A percentile compares a stretch with the other conserved stretches of the same genome.
Conservation (phyloP, 2,329 filamentous ascomycete species). For the Paracamarosporium sp. region DNA sequence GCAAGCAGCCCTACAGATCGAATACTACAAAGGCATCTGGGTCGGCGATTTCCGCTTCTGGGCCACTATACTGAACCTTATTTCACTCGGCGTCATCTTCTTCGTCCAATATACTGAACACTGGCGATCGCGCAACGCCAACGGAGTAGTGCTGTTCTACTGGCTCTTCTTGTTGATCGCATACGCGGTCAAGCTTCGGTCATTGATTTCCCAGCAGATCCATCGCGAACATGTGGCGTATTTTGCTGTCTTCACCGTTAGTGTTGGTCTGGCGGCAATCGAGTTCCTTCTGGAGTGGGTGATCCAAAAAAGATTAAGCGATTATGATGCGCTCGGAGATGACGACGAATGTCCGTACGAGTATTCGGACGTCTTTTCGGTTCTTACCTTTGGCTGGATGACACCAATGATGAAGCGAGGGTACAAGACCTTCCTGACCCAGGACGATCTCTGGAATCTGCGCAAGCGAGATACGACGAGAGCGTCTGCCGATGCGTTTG, state of each 20-base stretch:
- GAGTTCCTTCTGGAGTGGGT: constrained; percentile 87
- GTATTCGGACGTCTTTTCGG: constrained; percentile 92
- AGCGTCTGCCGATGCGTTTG: constrained; percentile 72
- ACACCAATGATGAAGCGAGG: constrained; percentile 96
- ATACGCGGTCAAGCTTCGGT: constrained; percentile 83
- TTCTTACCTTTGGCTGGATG: constrained; percentile 97
- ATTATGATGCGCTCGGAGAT: constrained; percentile 71
- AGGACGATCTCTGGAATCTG: constrained; percentile 95
- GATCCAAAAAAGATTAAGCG: constrained; percentile 77
- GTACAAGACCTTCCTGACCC: constrained; percentile 88
- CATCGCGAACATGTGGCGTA: constrained; percentile 72
- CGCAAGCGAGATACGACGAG: constrained; percentile 80
- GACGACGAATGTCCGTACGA: constrained; percentile 80
- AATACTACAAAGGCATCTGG: constrained; percentile 73
- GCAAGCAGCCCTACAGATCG: constrained; percentile 79
- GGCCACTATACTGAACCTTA: constrained; percentile 74
- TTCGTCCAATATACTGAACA: constrained; percentile 87
- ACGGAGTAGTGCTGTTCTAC: constrained; percentile 88
- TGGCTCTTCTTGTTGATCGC: constrained; percentile 87
- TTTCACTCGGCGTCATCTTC: constrained; percentile 77
- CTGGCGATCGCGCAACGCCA: constrained; percentile 80
- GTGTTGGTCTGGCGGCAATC: constrained; percentile 70
- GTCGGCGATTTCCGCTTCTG: constrained; percentile 84
- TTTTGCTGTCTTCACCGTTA: constrained; percentile 77
- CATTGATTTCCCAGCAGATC: constrained; percentile 78